Evolutionary conservation across 2,329 filamentous ascomycete genomes (phyloP).

Genomic region (Sporothrix brasiliensis): DNA sequence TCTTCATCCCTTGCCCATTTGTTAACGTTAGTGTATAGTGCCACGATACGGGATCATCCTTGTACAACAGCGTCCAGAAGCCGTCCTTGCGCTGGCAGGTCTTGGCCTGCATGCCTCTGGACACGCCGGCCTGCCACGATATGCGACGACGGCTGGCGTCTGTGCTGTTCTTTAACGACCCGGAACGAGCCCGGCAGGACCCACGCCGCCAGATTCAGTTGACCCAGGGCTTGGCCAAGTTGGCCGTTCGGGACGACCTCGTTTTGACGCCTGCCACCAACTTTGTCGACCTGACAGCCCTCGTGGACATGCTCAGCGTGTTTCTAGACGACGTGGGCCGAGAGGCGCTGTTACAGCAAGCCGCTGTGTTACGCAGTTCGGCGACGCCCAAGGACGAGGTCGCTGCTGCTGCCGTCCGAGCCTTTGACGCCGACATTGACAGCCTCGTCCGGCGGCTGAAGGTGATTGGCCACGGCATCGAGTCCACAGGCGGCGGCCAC

Average conservation of each 20-base stretch:
- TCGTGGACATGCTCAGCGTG: conserved; percentile 70
- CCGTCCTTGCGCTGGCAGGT: conserved; percentile 59
- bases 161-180: conserved; percentile 61
- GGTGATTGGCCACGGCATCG: conserved; percentile 63
- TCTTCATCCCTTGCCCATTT: conserved; percentile 40
- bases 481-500: conserved; percentile 72
- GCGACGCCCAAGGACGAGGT: conserved; percentile 36
- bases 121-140: conserved; percentile 55
- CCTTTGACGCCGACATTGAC: conserved; percentile 75
- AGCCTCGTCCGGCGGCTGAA: conserved; percentile 63
- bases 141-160: conserved; percentile 69
- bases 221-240: conserved; percentile 51
- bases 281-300: conserved; percentile 68
- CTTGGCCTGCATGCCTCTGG: conserved; percentile 61
- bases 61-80: conserved; percentile 53
- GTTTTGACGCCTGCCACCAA: conserved; percentile 60
- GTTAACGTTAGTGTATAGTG: conserved; percentile 45
- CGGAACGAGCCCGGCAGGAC: conserved; percentile 47
- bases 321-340: conserved; percentile 63
- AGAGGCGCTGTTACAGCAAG: conserved; percentile 32
- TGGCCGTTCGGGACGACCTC: conserved; percentile 47
- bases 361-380: not conserved
- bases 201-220: conserved; percentile 45
- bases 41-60: conserved; percentile 50
- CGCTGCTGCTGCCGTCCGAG: conserved; percentile 33